Conservation (phyloP, 495 filamentous ascomycete genomes). For the Sordaria brevicollis region DNA sequence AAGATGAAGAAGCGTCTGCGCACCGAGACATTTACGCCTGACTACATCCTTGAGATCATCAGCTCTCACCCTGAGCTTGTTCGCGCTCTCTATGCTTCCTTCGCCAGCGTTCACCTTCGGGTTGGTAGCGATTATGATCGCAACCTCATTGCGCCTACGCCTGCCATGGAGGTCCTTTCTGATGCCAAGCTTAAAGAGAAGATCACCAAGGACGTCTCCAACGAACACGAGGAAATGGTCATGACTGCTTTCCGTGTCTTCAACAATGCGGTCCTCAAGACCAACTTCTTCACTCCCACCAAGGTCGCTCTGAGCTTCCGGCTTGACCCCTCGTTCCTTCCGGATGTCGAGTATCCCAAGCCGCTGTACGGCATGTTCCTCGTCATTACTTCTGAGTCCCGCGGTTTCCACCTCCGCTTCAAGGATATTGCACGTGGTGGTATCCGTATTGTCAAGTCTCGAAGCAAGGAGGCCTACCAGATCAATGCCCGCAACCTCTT, state of each 20-base stretch:
- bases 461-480: constrained; percentile 85
- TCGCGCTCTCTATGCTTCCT: constrained; percentile 79
- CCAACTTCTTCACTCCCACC: constrained; percentile 98
- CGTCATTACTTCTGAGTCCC: constrained; percentile 90
- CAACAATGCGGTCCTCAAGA: constrained; percentile 84
- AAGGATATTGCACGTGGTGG: constrained; percentile 93
- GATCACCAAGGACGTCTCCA: constrained; percentile 70
- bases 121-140: constrained; percentile 69
- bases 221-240: constrained; percentile 97
- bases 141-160: constrained; percentile 55
- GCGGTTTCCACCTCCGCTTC: constrained; percentile 96
- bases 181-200: constrained; percentile 67
- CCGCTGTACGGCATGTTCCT: constrained; percentile 97
- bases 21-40: constrained; percentile 93
- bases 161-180: constrained; percentile 64
- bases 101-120: constrained; percentile 79
- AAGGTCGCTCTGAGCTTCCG: constrained; percentile 98
- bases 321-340: constrained; percentile 78
- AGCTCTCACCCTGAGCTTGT: constrained; percentile 81
- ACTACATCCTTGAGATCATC: constrained; percentile 97
- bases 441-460: constrained; percentile 96
- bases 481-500: constrained; percentile 95
- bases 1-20: constrained; percentile 94
- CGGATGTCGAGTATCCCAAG: constrained; percentile 84
- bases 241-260: constrained; percentile 96